These are phyloP conservation scores for Corinectria fuckeliana DNA, from an alignment of 2,329 filamentous ascomycete genomes.

Conservation along the genomic window DNA sequence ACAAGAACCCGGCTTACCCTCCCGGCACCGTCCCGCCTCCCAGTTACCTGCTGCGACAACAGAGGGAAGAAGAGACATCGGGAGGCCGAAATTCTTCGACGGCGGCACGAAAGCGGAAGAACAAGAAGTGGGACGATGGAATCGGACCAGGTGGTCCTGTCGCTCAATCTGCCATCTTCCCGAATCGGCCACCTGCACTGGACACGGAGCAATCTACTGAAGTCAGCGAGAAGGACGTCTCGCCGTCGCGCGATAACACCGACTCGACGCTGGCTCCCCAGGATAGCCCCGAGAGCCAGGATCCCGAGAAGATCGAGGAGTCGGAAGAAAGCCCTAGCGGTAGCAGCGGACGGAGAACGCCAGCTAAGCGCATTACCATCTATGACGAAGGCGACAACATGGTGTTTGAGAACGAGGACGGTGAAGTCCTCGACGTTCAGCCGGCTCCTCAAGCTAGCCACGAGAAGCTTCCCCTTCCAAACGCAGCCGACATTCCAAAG, in stretches of 20 bases:
- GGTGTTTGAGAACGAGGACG: constrained; percentile 84
- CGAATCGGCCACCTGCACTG: constrained; percentile 53
- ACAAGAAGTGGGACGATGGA: constrained; percentile 73
- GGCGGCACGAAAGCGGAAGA: constrained; percentile 67
- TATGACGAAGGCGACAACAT: constrained; percentile 83
- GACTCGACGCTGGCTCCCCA: constrained; percentile 43
- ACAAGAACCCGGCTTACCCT: constrained; percentile 65
- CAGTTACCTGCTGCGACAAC: constrained; percentile 75
- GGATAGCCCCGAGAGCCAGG: constrained; percentile 44
- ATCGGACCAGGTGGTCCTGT: constrained; percentile 85
- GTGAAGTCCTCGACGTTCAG: constrained; percentile 79
- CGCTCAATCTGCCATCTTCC: constrained; percentile 86
- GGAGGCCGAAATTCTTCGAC: constrained; percentile 66
- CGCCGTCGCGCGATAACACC: constrained; percentile 41
- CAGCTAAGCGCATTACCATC: constrained; percentile 60
- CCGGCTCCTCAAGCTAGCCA: constrained; percentile 19
- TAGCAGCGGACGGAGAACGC: constrained; percentile 30
- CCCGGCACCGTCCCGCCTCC: constrained; percentile 77
- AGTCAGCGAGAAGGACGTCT: constrained; percentile 38
- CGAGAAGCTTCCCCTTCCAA: constrained; percentile 27
- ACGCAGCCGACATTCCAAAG: constrained; percentile 23
- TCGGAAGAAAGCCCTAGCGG: constrained; percentile 29
- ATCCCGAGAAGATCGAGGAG: constrained; percentile 35
- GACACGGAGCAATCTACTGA: constrained; percentile 32
- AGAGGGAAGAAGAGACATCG: constrained; percentile 74